Conservation (phyloP, 306 rosid species). For the Canavalia ensiformis region DNA sequence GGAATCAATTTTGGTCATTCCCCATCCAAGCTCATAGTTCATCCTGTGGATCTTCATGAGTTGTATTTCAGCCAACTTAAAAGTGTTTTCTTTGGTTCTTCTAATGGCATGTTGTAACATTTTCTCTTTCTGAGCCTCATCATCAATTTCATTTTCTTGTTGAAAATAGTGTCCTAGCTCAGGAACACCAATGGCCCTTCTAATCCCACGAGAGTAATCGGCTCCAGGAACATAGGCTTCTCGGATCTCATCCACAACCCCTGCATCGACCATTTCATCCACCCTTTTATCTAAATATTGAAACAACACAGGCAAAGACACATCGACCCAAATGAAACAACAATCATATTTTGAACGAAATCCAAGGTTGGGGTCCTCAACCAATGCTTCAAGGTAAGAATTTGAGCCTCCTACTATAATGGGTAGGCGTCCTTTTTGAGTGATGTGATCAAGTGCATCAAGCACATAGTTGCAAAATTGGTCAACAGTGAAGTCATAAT, state of each 20-base stretch:
- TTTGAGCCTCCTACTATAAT: conserved; percentile 59
- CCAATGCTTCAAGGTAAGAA: conserved; percentile 24
- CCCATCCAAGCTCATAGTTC: conserved; percentile 33
- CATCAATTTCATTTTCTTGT: not conserved
- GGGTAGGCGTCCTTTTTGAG: conserved; percentile 33
- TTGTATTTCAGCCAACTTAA: conserved; percentile 30
- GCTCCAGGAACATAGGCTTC: conserved; percentile 15
- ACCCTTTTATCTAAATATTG: conserved; percentile 33
- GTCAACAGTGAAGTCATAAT: conserved; percentile 22
- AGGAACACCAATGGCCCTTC: conserved; percentile 53
- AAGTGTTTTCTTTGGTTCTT: conserved; percentile 37
- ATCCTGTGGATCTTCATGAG: not conserved
- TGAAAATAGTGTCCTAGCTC: conserved; percentile 33
- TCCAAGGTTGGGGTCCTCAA: conserved; percentile 17
- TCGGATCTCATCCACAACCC: conserved; percentile 45
- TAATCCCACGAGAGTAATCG: conserved; percentile 32
- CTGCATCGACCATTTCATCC: conserved; percentile 45
- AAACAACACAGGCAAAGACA: conserved; percentile 30
- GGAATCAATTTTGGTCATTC: conserved; percentile 44
- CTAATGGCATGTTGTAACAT: conserved; percentile 1
- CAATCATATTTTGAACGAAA: conserved; percentile 48
- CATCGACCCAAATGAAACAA: conserved; percentile 48
- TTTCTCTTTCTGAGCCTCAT: not conserved
- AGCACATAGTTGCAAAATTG: conserved; percentile 31
- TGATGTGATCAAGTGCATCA: not conserved